Percentiles rank a stretch among this genome's conserved stretches.
Evolutionary conservation across 2,329 filamentous ascomycete genomes (phyloP).

Genomic region (Leptosphaerulina australis): DNA sequence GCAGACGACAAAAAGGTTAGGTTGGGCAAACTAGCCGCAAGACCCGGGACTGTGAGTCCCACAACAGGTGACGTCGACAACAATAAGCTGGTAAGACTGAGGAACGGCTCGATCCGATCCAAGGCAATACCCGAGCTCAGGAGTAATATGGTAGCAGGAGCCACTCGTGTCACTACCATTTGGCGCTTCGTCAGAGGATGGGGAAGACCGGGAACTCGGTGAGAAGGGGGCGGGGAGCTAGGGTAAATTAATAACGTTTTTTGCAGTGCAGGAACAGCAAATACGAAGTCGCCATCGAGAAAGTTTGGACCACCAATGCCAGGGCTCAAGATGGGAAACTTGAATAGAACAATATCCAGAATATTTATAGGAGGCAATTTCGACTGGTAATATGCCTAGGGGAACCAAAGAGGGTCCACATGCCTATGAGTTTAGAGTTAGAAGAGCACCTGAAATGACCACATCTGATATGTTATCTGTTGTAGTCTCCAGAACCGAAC

Average conservation of each 20-base stretch:
- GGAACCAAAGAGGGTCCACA: constrained; percentile 8
- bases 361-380: constrained; percentile 4
- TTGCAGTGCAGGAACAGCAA: too few species aligned
- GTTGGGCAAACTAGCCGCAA: background rate
- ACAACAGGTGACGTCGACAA: background rate
- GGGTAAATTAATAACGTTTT: too few species aligned
- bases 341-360: background rate
- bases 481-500: constrained; percentile 1
- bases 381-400: background rate
- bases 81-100: background rate
- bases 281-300: background rate
- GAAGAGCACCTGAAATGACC: background rate
- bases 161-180: background rate
- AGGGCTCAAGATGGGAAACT: background rate
- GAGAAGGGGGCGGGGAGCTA: too few species aligned
- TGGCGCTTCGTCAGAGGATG: constrained; percentile 2
- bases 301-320: background rate
- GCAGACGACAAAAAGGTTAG: too few species aligned
- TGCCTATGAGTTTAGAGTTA: background rate
- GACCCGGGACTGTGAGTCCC: background rate
- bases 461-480: background rate
- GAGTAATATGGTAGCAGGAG: too few species aligned
- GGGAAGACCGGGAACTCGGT: constrained; percentile 1
- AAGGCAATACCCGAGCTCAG: background rate
- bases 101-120: background rate